Percentiles rank a stretch among this genome's conserved stretches.
Conservation (phyloP, 2,329 filamentous ascomycete species). For the Arthrocladium fulminans region DNA sequence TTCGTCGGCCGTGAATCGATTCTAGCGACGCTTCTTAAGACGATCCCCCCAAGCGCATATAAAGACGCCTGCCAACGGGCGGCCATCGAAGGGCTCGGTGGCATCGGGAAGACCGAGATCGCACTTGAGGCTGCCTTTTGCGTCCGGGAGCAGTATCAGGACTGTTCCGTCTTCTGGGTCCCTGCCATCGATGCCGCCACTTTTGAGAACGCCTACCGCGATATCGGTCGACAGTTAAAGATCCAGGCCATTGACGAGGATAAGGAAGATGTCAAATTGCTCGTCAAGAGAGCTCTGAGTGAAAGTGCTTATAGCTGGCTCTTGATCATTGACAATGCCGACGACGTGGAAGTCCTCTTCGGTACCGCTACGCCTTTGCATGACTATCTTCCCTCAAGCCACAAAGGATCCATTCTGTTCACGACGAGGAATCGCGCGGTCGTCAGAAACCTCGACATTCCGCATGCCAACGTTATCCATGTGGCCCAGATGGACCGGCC, state of each 20-base stretch:
- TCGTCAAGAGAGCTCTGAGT: slow-evolving; percentile 5
- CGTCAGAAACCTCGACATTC: background rate
- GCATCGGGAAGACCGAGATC: slow-evolving; percentile 24
- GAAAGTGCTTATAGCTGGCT: slow-evolving; percentile 11
- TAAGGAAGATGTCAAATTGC: slow-evolving; percentile 10
- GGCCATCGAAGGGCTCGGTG: slow-evolving; percentile 17
- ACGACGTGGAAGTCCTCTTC: slow-evolving; percentile 8
- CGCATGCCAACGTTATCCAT: background rate
- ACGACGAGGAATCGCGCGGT: slow-evolving; percentile 15
- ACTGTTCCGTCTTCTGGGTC: slow-evolving; percentile 15
- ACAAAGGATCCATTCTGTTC: slow-evolving; percentile 18
- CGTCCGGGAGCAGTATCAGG: background rate
- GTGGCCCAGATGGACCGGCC: slow-evolving; percentile 12
- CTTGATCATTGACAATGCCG: slow-evolving; percentile 20
- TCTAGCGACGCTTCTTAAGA: background rate
- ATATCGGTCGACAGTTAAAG: slow-evolving; percentile 9
- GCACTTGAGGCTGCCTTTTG: slow-evolving; percentile 20
- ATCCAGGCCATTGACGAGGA: slow-evolving; percentile 8
- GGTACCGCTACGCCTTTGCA: background rate
- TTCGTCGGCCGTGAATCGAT: background rate
- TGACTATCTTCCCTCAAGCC: slow-evolving; percentile 11
- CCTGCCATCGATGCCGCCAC: slow-evolving; percentile 1
- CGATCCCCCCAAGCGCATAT: background rate
- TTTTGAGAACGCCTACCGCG: slow-evolving; percentile 10
- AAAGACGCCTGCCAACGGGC: background rate